Base-by-base conservation (phyloP, 2,329 filamentous ascomycete species). In the Rachicladosporium sp. region DNA sequence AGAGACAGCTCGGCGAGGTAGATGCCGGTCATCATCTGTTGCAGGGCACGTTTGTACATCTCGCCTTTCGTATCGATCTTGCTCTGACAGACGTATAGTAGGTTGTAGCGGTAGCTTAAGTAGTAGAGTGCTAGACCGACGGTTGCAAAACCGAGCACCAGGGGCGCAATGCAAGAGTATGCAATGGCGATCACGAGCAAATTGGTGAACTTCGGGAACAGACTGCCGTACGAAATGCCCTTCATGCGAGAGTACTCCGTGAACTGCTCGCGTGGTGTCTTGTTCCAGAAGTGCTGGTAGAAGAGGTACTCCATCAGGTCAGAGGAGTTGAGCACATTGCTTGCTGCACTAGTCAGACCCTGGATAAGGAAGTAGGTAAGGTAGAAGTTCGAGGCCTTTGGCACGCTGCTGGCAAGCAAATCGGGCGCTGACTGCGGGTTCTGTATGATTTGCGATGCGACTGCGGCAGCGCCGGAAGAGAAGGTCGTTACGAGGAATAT, bases 1-100 rank as follows among this genome's bases (percentile, higher is more conserved):
- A 70, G 53, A 43, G 65, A 67, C n/a, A 65, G 52, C 43, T 69
- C 62, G 6, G 65, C 64, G 4, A 70, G 55, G 40, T 69, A 70
- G 10, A 69, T 53, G 37, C 67, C 67, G 3, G 61, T 63, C 7
- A 64, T 61, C 29, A 70, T 58, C 36, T 70, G 67, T 41, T 65
- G 60, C 19, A 70, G 45, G 4, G 67, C 67, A 19, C 63, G 62
- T 38, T 62, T 59, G 49, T 69, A 70, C 2, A 61, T 59, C 10
- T 59, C 59, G 31, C 67, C 67, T 45, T 64, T 63, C 21, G 67
- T 70, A 43, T 70, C 67, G 38, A 67, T 58, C 41, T 63, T 64
- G 43, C 64, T 64, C 49, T 66, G 66, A 19, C 48, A 36, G 9
- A 67, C 64, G 48, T 67, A 70, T 8, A 70, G 59, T 46, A 69